Conservation (phyloP, 2,329 filamentous ascomycete species). For the Bipolaris oryzae region DNA sequence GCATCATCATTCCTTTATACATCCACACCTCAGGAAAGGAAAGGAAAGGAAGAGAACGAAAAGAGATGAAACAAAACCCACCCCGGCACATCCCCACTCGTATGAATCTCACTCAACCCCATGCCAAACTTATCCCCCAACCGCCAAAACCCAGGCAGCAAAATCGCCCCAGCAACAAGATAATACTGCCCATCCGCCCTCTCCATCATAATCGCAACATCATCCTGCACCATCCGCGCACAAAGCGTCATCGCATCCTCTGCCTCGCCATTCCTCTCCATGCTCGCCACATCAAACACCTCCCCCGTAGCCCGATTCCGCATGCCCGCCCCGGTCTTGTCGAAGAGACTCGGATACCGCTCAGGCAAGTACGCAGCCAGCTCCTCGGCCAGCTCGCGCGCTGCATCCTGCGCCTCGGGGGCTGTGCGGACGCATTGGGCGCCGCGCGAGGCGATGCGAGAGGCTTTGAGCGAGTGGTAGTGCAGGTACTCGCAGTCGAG, state of each 20-base stretch:
- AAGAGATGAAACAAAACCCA: not conserved
- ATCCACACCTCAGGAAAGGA: not conserved
- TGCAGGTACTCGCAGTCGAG: conserved; percentile 78
- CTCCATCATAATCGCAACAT: conserved; percentile 84
- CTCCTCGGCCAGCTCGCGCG: conserved; percentile 77
- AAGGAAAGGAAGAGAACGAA: not conserved
- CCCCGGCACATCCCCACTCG: conserved; percentile 74
- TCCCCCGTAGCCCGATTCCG: conserved; percentile 75
- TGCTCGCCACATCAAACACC: conserved; percentile 68
- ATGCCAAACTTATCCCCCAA: conserved; percentile 81
- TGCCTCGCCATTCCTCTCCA: conserved; percentile 58
- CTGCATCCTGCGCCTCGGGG: conserved; percentile 72
- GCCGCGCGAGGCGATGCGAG: conserved; percentile 70
- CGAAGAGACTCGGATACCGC: conserved; percentile 76
- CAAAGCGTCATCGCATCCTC: conserved; percentile 82
- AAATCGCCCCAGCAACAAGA: conserved; percentile 74
- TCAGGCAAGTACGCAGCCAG: conserved; percentile 72
- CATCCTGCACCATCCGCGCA: conserved; percentile 77
- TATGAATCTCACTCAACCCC: conserved; percentile 79
- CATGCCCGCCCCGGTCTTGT: conserved; percentile 57
- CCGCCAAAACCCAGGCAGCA: conserved; percentile 84
- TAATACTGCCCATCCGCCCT: conserved; percentile 78
- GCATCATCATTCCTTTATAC: not conserved
- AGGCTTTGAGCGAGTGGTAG: conserved; percentile 74
- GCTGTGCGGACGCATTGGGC: conserved; percentile 71